Percentiles rank a stretch among this genome's conserved stretches.
Conservation (phyloP, 2,329 filamentous ascomycete species). For the Fragosphaeria purpurea region DNA sequence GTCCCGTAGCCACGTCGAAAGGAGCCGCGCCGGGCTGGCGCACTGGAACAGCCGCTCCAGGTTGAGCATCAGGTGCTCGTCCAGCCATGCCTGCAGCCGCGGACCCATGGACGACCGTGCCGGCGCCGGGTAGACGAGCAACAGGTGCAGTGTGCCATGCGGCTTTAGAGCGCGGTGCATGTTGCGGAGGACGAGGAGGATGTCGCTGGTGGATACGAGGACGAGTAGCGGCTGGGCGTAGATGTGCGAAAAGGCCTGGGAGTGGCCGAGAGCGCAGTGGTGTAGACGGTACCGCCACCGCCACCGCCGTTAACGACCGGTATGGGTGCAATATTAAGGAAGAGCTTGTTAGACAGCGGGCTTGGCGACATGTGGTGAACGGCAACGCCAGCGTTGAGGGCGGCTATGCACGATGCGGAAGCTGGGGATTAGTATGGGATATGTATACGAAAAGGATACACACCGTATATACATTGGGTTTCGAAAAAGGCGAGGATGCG, state of each 20-base stretch:
- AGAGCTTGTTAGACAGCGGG: slow-evolving; percentile 27
- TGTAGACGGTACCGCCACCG: slow-evolving; percentile 17
- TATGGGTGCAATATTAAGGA: slow-evolving; percentile 31
- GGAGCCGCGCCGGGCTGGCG: slow-evolving; percentile 45
- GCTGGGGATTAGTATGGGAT: slow-evolving; percentile 23
- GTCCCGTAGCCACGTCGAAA: slow-evolving; percentile 49
- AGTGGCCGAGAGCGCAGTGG: slow-evolving; percentile 27
- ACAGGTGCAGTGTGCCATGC: slow-evolving; percentile 47
- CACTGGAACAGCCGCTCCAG: slow-evolving; percentile 50
- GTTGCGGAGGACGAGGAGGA: slow-evolving; percentile 45
- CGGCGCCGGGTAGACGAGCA: slow-evolving; percentile 54
- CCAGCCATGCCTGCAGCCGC: slow-evolving; percentile 49
- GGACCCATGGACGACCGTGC: slow-evolving; percentile 46
- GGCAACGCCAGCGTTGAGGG: slow-evolving; percentile 27
- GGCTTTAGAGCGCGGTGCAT: slow-evolving; percentile 46
- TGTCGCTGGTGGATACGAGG: slow-evolving; percentile 43
- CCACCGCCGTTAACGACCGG: slow-evolving; percentile 23
- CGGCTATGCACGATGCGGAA: slow-evolving; percentile 39
- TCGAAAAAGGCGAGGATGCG: slow-evolving; percentile 42
- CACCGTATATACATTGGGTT: slow-evolving; percentile 29
- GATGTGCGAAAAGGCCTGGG: slow-evolving; percentile 37
- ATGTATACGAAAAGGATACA: no score
- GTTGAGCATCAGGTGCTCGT: slow-evolving; percentile 48
- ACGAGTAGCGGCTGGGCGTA: slow-evolving; percentile 47
- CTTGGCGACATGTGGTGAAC: slow-evolving; percentile 37